Percentiles rank a stretch among this genome's conserved stretches.
phyloP scores from a whole-genome alignment of 1,139 yeast genomes.

The Kluyveromyces marxianus region DNA sequence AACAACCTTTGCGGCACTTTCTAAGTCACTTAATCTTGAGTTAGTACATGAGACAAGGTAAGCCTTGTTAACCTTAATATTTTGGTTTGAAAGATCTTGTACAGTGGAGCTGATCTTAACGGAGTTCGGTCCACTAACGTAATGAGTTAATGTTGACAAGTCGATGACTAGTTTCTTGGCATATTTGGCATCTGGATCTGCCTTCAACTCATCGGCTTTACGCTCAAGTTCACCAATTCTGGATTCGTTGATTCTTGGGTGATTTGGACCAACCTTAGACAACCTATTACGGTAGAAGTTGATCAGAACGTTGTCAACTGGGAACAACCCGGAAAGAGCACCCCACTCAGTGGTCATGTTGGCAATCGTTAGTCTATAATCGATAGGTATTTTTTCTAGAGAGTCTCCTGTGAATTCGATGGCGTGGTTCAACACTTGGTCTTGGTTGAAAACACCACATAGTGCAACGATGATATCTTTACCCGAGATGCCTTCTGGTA shows the following conservation, averaged over 20 bases:
- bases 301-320: conserved; percentile 73
- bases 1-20: conserved; percentile 82
- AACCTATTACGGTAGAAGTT: conserved; percentile 72
- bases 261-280: conserved; percentile 62
- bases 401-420: conserved; percentile 94
- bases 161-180: conserved; percentile 84
- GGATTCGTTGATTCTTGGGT: conserved; percentile 68
- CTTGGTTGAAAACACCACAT: conserved; percentile 92
- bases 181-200: conserved; percentile 75
- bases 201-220: conserved; percentile 26
- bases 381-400: conserved; percentile 64
- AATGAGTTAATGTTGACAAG: conserved; percentile 78
- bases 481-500: conserved; percentile 87
- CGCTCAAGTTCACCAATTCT: conserved; percentile 37
- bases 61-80: conserved; percentile 83
- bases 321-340: conserved; percentile 92
- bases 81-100: conserved; percentile 60
- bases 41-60: conserved; percentile 97
- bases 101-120: conserved; percentile 84
- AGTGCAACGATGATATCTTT: conserved; percentile 94
- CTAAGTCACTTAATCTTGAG: conserved; percentile 83
- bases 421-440: conserved; percentile 94
- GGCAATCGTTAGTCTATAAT: conserved; percentile 91
- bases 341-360: conserved; percentile 99
- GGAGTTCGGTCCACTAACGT: conserved; percentile 93